Evolutionary conservation across 768 basidiomycete species (phyloP), one percentile per base, ranked within the genome.

Genomic region (Pleurotus tuoliensis): DNA sequence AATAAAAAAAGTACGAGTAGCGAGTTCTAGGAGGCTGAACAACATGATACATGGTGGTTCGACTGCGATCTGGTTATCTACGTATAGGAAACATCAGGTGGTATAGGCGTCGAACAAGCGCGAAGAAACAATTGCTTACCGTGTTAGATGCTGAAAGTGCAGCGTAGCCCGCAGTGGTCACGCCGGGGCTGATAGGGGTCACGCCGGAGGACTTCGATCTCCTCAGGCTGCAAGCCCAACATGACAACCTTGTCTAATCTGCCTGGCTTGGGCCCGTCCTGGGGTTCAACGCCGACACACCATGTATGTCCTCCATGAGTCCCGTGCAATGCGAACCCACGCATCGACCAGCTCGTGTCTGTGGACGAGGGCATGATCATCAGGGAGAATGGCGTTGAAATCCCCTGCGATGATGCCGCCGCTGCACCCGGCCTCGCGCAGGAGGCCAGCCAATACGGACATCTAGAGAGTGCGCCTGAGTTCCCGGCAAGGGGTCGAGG

Each of bases 361-460:
- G 55, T 71, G 68, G 60, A 76, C 53, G 53, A 76, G 71, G 44
- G 2, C 54, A 53, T 71, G 45, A 62, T 78, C 75, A 49, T 67
- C 64, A 47, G 71, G 67, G 61, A 56, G 57, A 63, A 75, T 71
- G 30, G 77, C 72, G 3, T 77, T 76, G 70, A 77, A 76, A 68
- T 78, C 76, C n/a, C 77, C 76, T 15, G 74, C 77, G 43, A 78
- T 73, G 52, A 78, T n/a, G 1, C 77, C 74, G 25, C 74, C 69
- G 49, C 66, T 43, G 66, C 75, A 75, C 63, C 74, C 67, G 4
- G 66, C 64, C 69, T 76, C 75, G 63, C 69, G 73, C 54, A 77
- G 71, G 64, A 75, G 20, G 63, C 58, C 38, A 25, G 69, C 69
- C 8, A 75, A 66, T 6, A 69, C 61, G 48, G 67, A 38, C 59